Base-by-base conservation (phyloP, 2,329 filamentous ascomycete genomes). In the Fusarium continuum region DNA sequence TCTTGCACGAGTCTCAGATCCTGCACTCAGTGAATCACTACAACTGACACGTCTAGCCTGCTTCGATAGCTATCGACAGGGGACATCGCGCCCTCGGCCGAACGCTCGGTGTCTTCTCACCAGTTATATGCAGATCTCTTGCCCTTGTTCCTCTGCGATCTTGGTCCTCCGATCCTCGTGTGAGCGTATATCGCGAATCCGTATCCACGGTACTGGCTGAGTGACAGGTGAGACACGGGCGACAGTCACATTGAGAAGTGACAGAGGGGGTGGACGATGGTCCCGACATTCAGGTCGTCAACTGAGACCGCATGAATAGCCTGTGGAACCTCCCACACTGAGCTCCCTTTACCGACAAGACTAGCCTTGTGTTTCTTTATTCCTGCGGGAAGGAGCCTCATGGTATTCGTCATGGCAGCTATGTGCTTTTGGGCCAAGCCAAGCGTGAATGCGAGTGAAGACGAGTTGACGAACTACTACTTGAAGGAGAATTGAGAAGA, bases 11-110 rank as follows among this genome's bases (percentile, higher is more conserved):
- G 61, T 65, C 61, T 65, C 61, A 65, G 61, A 65, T 65, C 61
- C 61, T 65, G 61, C 61, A 65, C 61, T 65, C 46, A 26, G n/a
- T 65, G 56, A 65, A 62, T 65, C 61, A 58, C 29, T 45, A 31
- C n/a, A 52, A 41, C 32, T 45, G 43, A 44, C 57, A 56, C 45
- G 28, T 45, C 54, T 49, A 63, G 41, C 25, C 23, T 60, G 35
- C 35, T 39, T 48, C 25, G 38, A 61, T 40, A 47, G 20, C 20
- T 28, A 35, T 32, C 22, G 28, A 48, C 55, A 64, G 60, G 55
- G 60, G 13, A 25, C 6, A n/a, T 10, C 31, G 10, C 51, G 13
- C 39, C 36, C 46, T 64, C 43, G 61, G 61, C 29, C 26, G 34
- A 51, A 41, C 29, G 14, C 46, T 56, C 38, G 46, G 56, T 47